phyloP scores from a whole-genome alignment of 257 asterid genomes.

The Petrea volubilis region DNA sequence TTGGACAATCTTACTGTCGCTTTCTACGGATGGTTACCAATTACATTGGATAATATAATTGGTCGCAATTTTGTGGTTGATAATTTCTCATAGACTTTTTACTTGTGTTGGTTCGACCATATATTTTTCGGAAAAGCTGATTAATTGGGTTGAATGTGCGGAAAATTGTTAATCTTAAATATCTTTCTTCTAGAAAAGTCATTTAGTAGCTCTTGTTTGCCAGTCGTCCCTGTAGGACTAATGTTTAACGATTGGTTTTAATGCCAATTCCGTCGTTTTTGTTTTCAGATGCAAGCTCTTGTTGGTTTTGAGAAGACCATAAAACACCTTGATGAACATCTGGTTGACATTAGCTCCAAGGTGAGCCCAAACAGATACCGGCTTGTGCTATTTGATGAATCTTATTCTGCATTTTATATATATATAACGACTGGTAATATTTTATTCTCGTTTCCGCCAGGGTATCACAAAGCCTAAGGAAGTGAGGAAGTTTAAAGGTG shows the following conservation, averaged over 20 bases:
- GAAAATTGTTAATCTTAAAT: too few relatives aligned
- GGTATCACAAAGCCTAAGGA: conserved; percentile 88
- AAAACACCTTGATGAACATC: conserved; percentile 86
- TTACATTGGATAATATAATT: too few relatives aligned
- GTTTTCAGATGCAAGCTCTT: conserved; percentile 92
- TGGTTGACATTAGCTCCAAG: conserved; percentile 83
- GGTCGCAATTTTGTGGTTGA: too few relatives aligned
- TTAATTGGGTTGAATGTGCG: too few relatives aligned
- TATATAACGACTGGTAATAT: neutral
- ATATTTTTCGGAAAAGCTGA: too few relatives aligned
- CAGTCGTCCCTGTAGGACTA: too few relatives aligned
- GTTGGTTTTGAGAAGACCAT: conserved; percentile 90
- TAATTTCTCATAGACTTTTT: too few relatives aligned
- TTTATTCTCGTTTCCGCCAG: conserved; percentile 31
- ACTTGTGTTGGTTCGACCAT: too few relatives aligned
- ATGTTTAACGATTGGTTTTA: neutral
- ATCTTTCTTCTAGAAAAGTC: too few relatives aligned
- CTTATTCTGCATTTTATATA: too few relatives aligned
- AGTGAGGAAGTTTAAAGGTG: conserved; percentile 81
- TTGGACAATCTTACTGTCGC: neutral
- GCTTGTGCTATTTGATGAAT: too few relatives aligned
- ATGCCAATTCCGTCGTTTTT: neutral
- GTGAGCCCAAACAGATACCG: conserved; percentile 32
- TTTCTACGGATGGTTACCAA: neutral
- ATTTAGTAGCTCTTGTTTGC: too few relatives aligned